phyloP scores from a whole-genome alignment of 176 grass and related monocot genomes.

The Ensete glaucum region DNA sequence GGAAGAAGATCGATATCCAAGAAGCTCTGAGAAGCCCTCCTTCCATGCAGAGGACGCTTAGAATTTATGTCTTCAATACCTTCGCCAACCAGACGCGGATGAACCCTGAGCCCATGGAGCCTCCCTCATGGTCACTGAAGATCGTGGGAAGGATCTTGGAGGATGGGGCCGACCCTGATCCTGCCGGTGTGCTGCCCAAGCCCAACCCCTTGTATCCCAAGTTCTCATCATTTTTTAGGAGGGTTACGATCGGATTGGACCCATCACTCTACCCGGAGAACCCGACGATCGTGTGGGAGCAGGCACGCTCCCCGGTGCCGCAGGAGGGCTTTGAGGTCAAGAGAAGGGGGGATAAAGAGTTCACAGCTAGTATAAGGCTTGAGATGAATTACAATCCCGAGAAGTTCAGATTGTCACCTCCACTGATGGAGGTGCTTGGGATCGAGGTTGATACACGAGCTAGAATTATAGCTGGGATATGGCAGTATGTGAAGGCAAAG shows the following conservation, averaged over 20 bases:
- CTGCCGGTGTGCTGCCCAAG: constrained; percentile 59
- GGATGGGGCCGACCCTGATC: constrained; percentile 55
- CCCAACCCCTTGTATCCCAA: constrained; percentile 80
- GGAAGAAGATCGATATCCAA: constrained; percentile 93
- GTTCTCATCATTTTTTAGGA: constrained; percentile 89
- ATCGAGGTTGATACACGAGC: constrained; percentile 81
- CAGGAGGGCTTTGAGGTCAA: constrained; percentile 97
- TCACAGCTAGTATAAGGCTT: constrained; percentile 51
- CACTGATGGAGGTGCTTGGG: constrained; percentile 81
- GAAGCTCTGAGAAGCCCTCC: constrained; percentile 76
- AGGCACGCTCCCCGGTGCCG: constrained; percentile 37
- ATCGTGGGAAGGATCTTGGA: constrained; percentile 86
- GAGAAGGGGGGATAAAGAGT: constrained; percentile 90
- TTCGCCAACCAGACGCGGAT: constrained; percentile 71
- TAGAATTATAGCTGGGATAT: constrained; percentile 77
- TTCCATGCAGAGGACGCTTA: constrained; percentile 77
- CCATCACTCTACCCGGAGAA: constrained; percentile 68
- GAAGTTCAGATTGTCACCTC: constrained; percentile 77
- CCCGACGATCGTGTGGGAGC: constrained; percentile 66
- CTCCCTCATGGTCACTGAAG: constrained; percentile 91
- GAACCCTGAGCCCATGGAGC: constrained; percentile 45
- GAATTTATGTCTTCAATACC: constrained; percentile 94
- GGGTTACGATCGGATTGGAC: constrained; percentile 61
- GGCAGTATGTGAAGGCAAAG: constrained; percentile 94
- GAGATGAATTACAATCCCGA: constrained; percentile 96